Evolutionary conservation across 2,329 filamentous ascomycete species (phyloP), one percentile per base, ranked within the genome.

Genomic region (Fusarium transvaalense): DNA sequence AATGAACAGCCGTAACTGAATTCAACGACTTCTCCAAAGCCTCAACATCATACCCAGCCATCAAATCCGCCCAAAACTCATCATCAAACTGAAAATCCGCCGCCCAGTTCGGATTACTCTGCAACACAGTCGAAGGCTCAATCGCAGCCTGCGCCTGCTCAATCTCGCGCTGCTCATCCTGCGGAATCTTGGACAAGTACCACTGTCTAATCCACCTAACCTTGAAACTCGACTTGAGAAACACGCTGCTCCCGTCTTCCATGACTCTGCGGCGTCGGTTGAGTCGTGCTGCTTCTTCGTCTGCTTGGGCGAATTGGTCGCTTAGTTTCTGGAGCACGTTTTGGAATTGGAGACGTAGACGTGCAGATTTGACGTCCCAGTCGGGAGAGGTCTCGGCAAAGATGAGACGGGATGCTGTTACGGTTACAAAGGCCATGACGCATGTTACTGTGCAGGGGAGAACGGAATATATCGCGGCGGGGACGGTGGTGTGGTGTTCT

Each of bases 201-300:
- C 81, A 82, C n/a, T 79, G 76, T 19, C 77, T 67, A 17, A 82
- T 78, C 80, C 80, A 82, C 2, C 77, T 72, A 8, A 80, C 54
- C 58, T 80, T 81, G 51, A 78, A 78, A 38, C 74, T 74, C 32
- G 77, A 78, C 42, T 76, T 75, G 2, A 71, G 56, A 53, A 80
- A 71, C 1, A 77, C 62, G 10, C 76, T 73, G 32, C 72, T 75
- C 4, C 75, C 77, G 3, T 78, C 77, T 13, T 77, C 73, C 13
- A 78, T 63, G 0, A 77, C 59, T 0, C 76, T 68, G 1, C 73
- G 66, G 17, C 73, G 66, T 12, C 76, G 69, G 5, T 70, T 72
- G 3, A 71, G 57, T 0, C 69, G 52, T 6, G 56, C 52, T 2
- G 77, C 74, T 43, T 69, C 64, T 6, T 55, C 56, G 6, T 80